phyloP scores from a whole-genome alignment of 108 stramenopile genomes.

The Licmophora abbreviata region DNA sequence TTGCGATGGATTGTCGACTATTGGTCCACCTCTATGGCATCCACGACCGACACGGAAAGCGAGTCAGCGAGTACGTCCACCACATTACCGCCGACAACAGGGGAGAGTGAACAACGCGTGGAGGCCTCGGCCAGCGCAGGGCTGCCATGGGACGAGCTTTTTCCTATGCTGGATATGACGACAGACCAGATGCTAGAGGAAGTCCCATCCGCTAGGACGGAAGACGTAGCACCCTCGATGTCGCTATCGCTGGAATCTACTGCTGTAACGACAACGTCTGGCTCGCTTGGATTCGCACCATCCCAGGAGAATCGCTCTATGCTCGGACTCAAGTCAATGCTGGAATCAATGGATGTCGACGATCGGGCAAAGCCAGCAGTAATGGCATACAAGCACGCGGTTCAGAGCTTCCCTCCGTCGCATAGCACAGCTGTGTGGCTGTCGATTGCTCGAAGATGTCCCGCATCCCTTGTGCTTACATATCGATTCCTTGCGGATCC shows the following conservation, averaged over 20 bases:
- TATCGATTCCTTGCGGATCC: conserved; percentile 5
- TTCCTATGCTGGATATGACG: conserved; percentile 29
- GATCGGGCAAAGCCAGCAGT: conserved; percentile 40
- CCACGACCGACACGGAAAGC: background rate
- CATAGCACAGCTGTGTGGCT: conserved; percentile 14
- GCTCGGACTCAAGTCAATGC: conserved; percentile 17
- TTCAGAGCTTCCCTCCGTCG: conserved; percentile 31
- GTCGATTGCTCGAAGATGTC: conserved; percentile 23
- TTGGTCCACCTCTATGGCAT: conserved; percentile 19
- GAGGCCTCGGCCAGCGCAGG: background rate
- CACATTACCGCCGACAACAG: background rate
- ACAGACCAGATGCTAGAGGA: conserved; percentile 46
- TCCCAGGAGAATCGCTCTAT: conserved; percentile 6
- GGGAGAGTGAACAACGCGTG: background rate
- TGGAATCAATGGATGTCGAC: conserved; percentile 26
- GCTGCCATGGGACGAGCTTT: conserved; percentile 30
- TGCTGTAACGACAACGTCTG: background rate
- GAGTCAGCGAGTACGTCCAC: background rate
- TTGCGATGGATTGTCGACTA: conserved; percentile 43
- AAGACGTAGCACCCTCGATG: background rate
- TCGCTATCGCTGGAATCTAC: background rate
- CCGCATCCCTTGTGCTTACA: conserved; percentile 19
- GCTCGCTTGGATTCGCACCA: background rate
- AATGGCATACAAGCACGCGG: conserved; percentile 21
- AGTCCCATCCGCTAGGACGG: conserved; percentile 15